These are phyloP conservation scores for Mycosphaerelloides madeirae DNA, from an alignment of 2,329 filamentous ascomycete genomes.

Conservation along the genomic window DNA sequence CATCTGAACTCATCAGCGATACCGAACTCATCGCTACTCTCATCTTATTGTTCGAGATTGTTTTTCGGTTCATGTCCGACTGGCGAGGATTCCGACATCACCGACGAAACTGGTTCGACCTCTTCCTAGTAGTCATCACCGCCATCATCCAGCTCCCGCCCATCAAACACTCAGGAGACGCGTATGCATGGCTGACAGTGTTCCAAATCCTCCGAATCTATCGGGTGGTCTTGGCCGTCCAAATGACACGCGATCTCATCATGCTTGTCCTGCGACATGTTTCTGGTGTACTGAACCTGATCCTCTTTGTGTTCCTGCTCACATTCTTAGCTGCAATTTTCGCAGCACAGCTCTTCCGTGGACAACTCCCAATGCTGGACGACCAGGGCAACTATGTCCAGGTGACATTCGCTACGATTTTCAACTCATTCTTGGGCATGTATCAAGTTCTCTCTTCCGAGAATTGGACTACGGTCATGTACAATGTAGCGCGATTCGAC, in stretches of 20 bases:
- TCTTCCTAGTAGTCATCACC: slow-evolving; percentile 74
- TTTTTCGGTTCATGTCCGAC: slow-evolving; percentile 70
- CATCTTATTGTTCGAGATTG: slow-evolving; percentile 74
- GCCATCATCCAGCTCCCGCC: slow-evolving; percentile 78
- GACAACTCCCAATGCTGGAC: slow-evolving; percentile 65
- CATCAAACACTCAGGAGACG: slow-evolving; percentile 65
- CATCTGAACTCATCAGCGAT: slow-evolving; percentile 61
- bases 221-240: slow-evolving; percentile 81
- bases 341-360: slow-evolving; percentile 86
- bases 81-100: slow-evolving; percentile 75
- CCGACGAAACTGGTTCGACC: slow-evolving; percentile 72
- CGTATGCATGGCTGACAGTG: slow-evolving; percentile 82
- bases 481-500: slow-evolving; percentile 70
- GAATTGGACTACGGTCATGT: slow-evolving; percentile 88
- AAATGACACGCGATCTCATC: slow-evolving; percentile 82
- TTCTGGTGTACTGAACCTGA: slow-evolving; percentile 85
- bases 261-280: slow-evolving; percentile 83
- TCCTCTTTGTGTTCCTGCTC: slow-evolving; percentile 93
- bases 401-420: slow-evolving; percentile 83
- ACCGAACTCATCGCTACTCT: slow-evolving; percentile 74
- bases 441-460: slow-evolving; percentile 95
- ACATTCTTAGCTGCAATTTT: slow-evolving; percentile 93
- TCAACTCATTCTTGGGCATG: slow-evolving; percentile 95
- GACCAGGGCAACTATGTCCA: slow-evolving; percentile 57
- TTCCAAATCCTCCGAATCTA: slow-evolving; percentile 94